Base-by-base conservation (phyloP, 345 rosid genomes). In the Citrus mangshanensis region DNA sequence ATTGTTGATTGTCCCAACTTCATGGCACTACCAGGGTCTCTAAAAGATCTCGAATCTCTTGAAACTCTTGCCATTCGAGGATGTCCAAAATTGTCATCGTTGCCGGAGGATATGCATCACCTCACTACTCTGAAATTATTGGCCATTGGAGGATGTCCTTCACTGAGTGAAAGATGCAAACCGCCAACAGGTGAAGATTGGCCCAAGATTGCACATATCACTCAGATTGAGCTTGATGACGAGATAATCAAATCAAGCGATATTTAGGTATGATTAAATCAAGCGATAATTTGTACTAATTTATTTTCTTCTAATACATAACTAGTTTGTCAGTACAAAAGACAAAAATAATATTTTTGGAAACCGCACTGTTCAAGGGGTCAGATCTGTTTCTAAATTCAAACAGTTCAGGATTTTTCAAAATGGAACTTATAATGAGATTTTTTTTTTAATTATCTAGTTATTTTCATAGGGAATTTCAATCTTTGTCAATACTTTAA, bases 151-250 rank as follows among this genome's bases (percentile, higher is more conserved):
- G 28, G 35, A 7, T 82, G 82, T 60, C 55, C 40, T 22, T 77
- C 60, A 4, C 49, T 82, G 62, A 49, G 59, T 34, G 76, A 40
- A 34, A 38, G 70, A 49, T 82, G 81, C 22, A 3, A 65, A 16
- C 69, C 69, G 10, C 68, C 21, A 25, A 54, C 70, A 22, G 68
- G 85, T 27, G 88, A 75, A 10, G 85, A 80, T 80, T 85, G 84
- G 86, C 63, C 28, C 10, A 80, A 76, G 51, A 82, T 85, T 25
- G 73, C 84, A 54, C 82, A 82, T 63, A 3, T 85, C 46, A 74
- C 62, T 10, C 46, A 70, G 9, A 62, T 80, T 25, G 7, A 51
- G n/a, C 68, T 85, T 16, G 82, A 82, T 34, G 78, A 73, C 19
- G 65, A 65, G 77, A 78, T 71, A 32, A 42, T 82, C 6, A 64